Percentiles rank a stretch among this genome's conserved stretches.
Conservation (phyloP, 345 rosid genomes). For the Hevea brasiliensis region DNA sequence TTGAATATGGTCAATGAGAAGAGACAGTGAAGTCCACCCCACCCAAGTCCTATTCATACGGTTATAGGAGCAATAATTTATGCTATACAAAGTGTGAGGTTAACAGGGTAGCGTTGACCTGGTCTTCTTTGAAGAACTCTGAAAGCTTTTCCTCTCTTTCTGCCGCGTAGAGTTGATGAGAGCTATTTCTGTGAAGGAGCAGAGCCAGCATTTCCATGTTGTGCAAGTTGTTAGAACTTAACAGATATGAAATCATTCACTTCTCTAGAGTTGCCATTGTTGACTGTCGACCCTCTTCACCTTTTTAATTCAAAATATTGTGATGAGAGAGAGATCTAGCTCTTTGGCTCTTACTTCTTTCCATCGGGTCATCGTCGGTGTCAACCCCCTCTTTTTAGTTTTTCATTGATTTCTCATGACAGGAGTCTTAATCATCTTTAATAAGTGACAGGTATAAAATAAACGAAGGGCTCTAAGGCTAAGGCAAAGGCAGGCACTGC, state of each 20-base stretch:
- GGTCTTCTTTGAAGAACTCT: neutral
- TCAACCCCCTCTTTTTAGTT: neutral
- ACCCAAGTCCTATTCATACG: neutral
- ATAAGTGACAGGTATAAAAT: neutral
- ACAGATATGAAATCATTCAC: neutral
- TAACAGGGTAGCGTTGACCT: neutral
- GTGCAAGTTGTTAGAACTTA: neutral
- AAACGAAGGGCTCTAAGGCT: too few relatives aligned
- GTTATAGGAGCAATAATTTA: neutral
- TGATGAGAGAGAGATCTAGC: neutral
- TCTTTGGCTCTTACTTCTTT: neutral
- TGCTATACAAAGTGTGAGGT: too few relatives aligned
- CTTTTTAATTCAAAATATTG: neutral
- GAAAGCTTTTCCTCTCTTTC: neutral
- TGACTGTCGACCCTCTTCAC: neutral
- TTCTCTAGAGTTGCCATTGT: neutral
- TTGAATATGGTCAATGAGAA: neutral
- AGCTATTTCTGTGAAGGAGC: neutral
- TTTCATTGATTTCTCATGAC: neutral
- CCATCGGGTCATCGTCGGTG: slow-evolving; percentile 8
- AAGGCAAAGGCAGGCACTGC: neutral
- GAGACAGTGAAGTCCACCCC: neutral
- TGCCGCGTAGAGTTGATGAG: neutral
- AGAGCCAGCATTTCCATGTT: neutral
- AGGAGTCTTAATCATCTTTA: neutral